Percentiles rank a stretch among this genome's conserved stretches.
phyloP scores from a whole-genome alignment of 768 basidiomycete species.

The Lactarius indigo region DNA sequence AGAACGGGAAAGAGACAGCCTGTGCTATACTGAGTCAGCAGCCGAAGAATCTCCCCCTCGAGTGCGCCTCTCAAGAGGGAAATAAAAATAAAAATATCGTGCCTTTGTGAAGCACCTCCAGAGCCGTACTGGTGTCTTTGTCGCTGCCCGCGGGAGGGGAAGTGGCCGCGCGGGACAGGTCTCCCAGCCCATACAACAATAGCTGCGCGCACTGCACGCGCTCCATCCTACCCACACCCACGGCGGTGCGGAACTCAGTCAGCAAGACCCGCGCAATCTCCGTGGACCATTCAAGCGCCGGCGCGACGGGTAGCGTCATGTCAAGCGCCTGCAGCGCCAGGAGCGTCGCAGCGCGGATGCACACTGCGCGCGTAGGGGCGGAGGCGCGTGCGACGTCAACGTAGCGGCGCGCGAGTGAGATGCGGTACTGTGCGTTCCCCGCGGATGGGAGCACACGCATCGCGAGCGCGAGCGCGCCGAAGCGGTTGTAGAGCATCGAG shows the following conservation, averaged over 20 bases:
- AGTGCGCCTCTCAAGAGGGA: background rate
- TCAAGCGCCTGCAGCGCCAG: constrained; percentile 60
- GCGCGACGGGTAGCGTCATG: constrained; percentile 46
- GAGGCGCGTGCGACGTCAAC: constrained; percentile 66
- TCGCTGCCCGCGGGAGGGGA: background rate
- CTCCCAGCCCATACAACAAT: constrained; percentile 27
- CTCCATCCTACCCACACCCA: constrained; percentile 23
- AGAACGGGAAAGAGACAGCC: constrained; percentile 17
- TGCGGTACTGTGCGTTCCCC: constrained; percentile 45
- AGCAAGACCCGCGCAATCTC: constrained; percentile 55
- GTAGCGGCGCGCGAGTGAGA: constrained; percentile 65
- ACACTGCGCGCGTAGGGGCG: constrained; percentile 57
- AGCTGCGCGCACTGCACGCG: constrained; percentile 18
- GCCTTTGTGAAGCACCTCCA: constrained; percentile 18
- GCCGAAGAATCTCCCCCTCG: background rate
- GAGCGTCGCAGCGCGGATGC: constrained; percentile 71
- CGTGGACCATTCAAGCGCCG: constrained; percentile 59
- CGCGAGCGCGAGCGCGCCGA: constrained; percentile 66
- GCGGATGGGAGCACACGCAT: constrained; percentile 60
- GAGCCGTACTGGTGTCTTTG: background rate
- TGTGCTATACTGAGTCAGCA: constrained; percentile 2
- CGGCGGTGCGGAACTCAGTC: constrained; percentile 45
- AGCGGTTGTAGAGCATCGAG: constrained; percentile 80
- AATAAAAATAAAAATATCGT: background rate
- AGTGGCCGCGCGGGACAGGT: constrained; percentile 39